Percentiles rank a stretch among this genome's conserved stretches.
Conservation (phyloP, 345 rosid species). For the Brassica carinata region DNA sequence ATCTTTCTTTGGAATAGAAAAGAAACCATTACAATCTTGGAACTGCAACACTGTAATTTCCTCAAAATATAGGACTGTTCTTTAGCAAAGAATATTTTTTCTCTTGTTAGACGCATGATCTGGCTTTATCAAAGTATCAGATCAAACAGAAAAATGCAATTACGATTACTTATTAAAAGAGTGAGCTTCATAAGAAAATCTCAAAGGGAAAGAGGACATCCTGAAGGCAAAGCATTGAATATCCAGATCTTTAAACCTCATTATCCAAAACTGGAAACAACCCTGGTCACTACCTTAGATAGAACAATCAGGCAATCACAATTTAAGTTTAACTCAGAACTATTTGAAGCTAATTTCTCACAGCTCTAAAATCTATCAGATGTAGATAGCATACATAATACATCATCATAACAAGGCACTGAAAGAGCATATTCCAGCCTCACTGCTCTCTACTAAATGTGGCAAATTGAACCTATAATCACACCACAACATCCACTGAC, state of each 20-base stretch:
- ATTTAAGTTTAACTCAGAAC: background rate
- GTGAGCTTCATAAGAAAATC: background rate
- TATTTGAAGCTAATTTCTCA: background rate
- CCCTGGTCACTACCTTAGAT: background rate
- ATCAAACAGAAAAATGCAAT: background rate
- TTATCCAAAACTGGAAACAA: background rate
- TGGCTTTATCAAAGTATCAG: background rate
- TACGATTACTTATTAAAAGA: background rate
- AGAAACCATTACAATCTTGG: background rate
- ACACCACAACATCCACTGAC: slow-evolving; percentile 3
- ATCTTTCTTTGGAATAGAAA: background rate
- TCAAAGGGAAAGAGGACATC: background rate
- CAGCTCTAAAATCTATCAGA: background rate
- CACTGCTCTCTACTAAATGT: slow-evolving; percentile 5
- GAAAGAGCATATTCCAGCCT: background rate
- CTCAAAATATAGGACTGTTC: background rate
- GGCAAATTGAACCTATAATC: background rate
- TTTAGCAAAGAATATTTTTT: background rate
- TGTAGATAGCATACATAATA: background rate
- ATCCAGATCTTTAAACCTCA: background rate
- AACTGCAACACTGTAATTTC: background rate
- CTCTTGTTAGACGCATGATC: background rate
- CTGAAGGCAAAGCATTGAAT: background rate
- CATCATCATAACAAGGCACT: background rate
- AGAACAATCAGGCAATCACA: background rate